phyloP scores from a whole-genome alignment of 805 yeast species.

The Teunomyces gatunensis region DNA sequence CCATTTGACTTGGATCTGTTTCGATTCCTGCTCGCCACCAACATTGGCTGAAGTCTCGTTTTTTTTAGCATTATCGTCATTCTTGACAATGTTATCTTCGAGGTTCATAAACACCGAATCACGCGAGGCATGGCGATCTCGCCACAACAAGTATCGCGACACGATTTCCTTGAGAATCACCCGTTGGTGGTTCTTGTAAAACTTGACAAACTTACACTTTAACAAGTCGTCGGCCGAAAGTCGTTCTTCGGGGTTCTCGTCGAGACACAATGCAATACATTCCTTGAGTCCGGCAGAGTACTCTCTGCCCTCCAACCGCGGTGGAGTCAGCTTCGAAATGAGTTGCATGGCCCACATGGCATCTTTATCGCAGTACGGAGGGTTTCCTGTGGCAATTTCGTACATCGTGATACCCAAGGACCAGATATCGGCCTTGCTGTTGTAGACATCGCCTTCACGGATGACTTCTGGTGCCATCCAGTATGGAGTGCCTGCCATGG shows the following conservation, averaged over 20 bases:
- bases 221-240: conserved; percentile 81
- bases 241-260: conserved; percentile 88
- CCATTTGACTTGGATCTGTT: conserved; percentile 63
- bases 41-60: neutral
- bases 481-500: conserved; percentile 94
- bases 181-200: conserved; percentile 60
- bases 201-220: conserved; percentile 69
- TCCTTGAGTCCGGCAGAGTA: conserved; percentile 78
- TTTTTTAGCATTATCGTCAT: neutral
- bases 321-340: conserved; percentile 90
- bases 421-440: conserved; percentile 95
- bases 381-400: conserved; percentile 95
- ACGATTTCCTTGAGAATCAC: conserved; percentile 68
- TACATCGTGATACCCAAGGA: conserved; percentile 91
- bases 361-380: conserved; percentile 95
- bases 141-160: conserved; percentile 66
- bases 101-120: conserved; percentile 44
- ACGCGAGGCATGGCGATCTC: conserved; percentile 62
- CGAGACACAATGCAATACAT: conserved; percentile 85
- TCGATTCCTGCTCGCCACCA: neutral
- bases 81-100: conserved; percentile 12
- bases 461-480: conserved; percentile 99
- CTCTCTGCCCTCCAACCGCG: conserved; percentile 87
- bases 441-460: conserved; percentile 84
- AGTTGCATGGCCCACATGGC: conserved; percentile 93